phyloP scores from a whole-genome alignment of 805 yeast species.

The Kazachstania martiniae region DNA sequence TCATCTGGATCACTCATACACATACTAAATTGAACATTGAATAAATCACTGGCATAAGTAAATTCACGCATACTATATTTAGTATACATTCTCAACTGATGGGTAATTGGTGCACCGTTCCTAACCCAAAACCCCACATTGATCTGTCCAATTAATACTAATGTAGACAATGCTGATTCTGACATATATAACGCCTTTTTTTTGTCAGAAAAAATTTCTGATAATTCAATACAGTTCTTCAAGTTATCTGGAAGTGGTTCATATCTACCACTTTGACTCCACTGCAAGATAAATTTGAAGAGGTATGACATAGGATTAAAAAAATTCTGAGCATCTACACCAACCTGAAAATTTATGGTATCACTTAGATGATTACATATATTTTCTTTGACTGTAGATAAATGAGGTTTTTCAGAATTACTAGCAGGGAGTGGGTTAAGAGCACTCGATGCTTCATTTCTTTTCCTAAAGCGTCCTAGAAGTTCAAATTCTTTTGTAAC shows the following conservation, averaged over 20 bases:
- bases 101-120: constrained; percentile 73
- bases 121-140: constrained; percentile 90
- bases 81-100: constrained; percentile 71
- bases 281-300: constrained; percentile 22
- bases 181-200: constrained; percentile 15
- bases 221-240: constrained; percentile 10
- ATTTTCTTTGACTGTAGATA: constrained; percentile 10
- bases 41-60: constrained; percentile 72
- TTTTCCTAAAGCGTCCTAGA: constrained; percentile 10
- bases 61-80: constrained; percentile 71
- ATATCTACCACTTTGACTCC: constrained; percentile 27
- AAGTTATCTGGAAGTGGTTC: constrained; percentile 12
- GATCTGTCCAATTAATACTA: constrained; percentile 73
- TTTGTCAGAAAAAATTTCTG: constrained; percentile 12
- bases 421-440: too few species aligned
- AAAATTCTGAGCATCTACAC: constrained; percentile 23
- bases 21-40: constrained; percentile 51
- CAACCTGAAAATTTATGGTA: constrained; percentile 22
- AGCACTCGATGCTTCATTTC: too few species aligned
- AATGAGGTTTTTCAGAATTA: neutral
- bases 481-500: constrained; percentile 14
- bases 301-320: constrained; percentile 26
- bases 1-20: constrained; percentile 46
- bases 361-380: constrained; percentile 17
- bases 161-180: constrained; percentile 68